Conservation (phyloP, 2,329 filamentous ascomycete genomes). For the Talaromyces sp. region DNA sequence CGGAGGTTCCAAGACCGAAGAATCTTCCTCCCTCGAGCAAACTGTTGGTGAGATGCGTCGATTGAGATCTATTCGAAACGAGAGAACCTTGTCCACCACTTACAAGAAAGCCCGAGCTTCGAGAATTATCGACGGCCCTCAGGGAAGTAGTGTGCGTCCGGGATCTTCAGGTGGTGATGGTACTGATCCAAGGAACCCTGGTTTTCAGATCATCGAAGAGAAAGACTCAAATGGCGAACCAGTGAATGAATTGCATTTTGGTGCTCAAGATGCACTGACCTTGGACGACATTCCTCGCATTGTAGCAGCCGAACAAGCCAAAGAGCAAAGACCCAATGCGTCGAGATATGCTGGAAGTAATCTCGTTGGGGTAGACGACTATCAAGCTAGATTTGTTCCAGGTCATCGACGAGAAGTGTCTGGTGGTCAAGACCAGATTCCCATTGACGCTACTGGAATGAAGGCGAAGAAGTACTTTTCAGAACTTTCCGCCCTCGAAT, state of each 20-base stretch:
- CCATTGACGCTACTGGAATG: slow-evolving; percentile 53
- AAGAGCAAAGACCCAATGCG: slow-evolving; percentile 78
- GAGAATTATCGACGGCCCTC: slow-evolving; percentile 83
- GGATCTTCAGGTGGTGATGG: slow-evolving; percentile 65
- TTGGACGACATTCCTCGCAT: slow-evolving; percentile 95
- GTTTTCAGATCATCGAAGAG: slow-evolving; percentile 78
- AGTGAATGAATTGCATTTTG: slow-evolving; percentile 77
- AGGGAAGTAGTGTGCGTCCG: slow-evolving; percentile 63
- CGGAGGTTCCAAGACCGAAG: slow-evolving; percentile 57
- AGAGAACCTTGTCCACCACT: slow-evolving; percentile 89
- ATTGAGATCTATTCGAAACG: slow-evolving; percentile 85
- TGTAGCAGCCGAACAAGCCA: slow-evolving; percentile 89
- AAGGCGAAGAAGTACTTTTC: slow-evolving; percentile 83
- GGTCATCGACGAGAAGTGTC: slow-evolving; percentile 67
- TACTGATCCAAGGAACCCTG: slow-evolving; percentile 51
- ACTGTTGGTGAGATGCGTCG: slow-evolving; percentile 93
- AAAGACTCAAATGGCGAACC: slow-evolving; percentile 65
- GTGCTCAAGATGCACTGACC: slow-evolving; percentile 84
- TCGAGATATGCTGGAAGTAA: slow-evolving; percentile 72
- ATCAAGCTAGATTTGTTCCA: slow-evolving; percentile 63
- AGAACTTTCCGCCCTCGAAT: slow-evolving; percentile 89
- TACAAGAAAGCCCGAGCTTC: slow-evolving; percentile 87
- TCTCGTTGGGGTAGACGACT: slow-evolving; percentile 56
- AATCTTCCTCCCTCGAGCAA: slow-evolving; percentile 79
- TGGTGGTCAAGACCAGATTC: slow-evolving; percentile 46